These are phyloP conservation scores for Rhododendron henanense DNA, from an alignment of 148 eudicot genomes.

Conservation along the genomic window DNA sequence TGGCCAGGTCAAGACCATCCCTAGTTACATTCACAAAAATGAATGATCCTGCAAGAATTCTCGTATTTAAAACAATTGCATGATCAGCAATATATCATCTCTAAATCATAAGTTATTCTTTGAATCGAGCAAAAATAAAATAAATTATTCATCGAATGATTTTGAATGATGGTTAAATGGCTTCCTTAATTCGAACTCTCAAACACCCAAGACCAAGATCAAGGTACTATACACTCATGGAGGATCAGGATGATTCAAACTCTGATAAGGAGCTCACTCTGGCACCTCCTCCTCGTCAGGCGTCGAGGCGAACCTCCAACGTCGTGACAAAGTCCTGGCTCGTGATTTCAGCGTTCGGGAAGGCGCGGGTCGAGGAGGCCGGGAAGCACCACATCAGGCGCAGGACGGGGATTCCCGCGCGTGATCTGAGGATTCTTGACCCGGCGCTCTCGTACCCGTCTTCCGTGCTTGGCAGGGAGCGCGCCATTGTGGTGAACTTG, in stretches of 20 bases:
- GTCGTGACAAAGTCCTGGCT: not conserved
- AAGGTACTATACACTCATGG: not conserved
- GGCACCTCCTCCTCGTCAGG: not conserved
- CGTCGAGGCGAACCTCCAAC: not conserved
- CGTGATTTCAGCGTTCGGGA: not conserved
- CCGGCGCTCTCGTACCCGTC: conserved; percentile 34
- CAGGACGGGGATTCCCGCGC: conserved; percentile 22
- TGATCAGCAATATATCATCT: not conserved
- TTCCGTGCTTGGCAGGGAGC: conserved; percentile 28
- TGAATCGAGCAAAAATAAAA: no score
- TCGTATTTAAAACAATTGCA: not conserved
- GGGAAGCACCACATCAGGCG: conserved; percentile 27
- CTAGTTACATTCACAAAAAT: not conserved
- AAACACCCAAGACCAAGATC: not conserved
- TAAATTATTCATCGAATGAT: not conserved
- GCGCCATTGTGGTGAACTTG: conserved; percentile 29
- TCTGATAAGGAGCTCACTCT: not conserved
- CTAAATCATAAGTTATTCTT: not conserved
- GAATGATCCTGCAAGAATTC: not conserved
- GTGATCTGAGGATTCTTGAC: conserved; percentile 32
- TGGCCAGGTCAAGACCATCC: conserved; percentile 3
- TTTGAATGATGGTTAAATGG: not conserved
- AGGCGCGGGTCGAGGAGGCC: not conserved
- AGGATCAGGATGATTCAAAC: not conserved
- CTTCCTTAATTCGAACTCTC: not conserved